These are phyloP conservation scores for Trametes hirsuta DNA, from an alignment of 1,284 basidiomycete species.

Conservation along the genomic window DNA sequence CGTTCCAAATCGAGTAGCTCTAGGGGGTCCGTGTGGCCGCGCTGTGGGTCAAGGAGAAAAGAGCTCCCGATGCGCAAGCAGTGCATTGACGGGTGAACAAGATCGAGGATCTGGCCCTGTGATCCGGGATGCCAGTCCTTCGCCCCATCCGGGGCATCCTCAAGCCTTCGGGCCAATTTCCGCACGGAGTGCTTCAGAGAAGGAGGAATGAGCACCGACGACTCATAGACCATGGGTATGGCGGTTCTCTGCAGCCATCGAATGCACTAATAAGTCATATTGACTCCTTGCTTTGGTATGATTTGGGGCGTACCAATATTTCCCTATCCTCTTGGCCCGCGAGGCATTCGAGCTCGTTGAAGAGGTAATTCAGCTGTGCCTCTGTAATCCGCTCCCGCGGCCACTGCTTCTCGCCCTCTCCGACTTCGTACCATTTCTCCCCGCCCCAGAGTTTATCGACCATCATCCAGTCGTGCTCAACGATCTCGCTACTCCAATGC, in stretches of 20 bases:
- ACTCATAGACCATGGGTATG: slow-evolving; percentile 47
- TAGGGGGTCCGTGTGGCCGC: background rate
- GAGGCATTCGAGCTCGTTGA: slow-evolving; percentile 53
- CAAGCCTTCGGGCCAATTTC: background rate
- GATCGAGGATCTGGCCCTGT: slow-evolving; percentile 24
- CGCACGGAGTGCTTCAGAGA: background rate
- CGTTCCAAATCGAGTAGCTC: background rate
- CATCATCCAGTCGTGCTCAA: slow-evolving; percentile 3
- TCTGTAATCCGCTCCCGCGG: slow-evolving; percentile 3
- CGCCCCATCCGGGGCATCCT: slow-evolving; percentile 7
- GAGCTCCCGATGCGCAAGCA: slow-evolving; percentile 11
- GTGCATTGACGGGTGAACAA: slow-evolving; percentile 8
- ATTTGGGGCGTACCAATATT: background rate
- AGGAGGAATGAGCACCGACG: slow-evolving; percentile 13
- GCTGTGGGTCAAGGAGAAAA: slow-evolving; percentile 1
- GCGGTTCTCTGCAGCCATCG: background rate
- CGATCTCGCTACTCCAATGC: slow-evolving; percentile 20
- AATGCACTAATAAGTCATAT: background rate
- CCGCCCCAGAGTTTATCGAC: slow-evolving; percentile 7
- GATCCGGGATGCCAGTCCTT: slow-evolving; percentile 28
- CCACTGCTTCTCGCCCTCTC: slow-evolving; percentile 4
- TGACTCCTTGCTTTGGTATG: background rate
- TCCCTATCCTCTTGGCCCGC: slow-evolving; percentile 42
- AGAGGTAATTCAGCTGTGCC: slow-evolving; percentile 39
- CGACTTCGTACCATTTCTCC: background rate